Evolutionary conservation across 208 protist species (phyloP).

Genomic region (Wallacemonas sp.): DNA sequence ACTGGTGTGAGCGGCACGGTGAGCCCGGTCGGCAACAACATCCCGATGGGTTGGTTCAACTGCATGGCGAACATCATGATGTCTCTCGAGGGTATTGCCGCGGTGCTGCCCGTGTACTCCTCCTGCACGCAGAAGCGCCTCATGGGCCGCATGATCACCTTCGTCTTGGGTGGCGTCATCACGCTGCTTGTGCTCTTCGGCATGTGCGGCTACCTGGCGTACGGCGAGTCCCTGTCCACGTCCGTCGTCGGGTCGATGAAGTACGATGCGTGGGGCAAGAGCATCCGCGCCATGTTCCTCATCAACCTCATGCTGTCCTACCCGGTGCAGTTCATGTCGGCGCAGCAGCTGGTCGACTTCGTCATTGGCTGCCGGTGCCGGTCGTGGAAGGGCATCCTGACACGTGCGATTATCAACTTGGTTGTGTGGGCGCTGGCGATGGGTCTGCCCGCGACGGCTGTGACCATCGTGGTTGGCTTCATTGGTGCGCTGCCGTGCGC

Average conservation of each 20-base stretch:
- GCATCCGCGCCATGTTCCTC: conserved; percentile 40
- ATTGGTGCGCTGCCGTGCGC: conserved; percentile 69
- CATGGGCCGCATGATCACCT: conserved; percentile 54
- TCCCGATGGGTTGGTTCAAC: conserved; percentile 59
- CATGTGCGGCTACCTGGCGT: conserved; percentile 69
- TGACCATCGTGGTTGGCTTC: conserved; percentile 69
- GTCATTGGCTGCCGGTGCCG: conserved; percentile 45
- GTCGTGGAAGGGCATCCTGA: conserved; percentile 46
- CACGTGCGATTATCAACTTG: conserved; percentile 62
- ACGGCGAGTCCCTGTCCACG: conserved; percentile 38
- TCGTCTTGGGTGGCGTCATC: conserved; percentile 53
- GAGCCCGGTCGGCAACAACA: conserved; percentile 24
- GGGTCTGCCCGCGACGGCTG: conserved; percentile 45
- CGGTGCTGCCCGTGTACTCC: conserved; percentile 73
- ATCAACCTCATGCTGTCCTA: conserved; percentile 73
- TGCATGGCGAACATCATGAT: conserved; percentile 84
- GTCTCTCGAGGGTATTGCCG: conserved; percentile 73
- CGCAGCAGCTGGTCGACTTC: conserved; percentile 73
- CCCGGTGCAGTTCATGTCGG: conserved; percentile 78
- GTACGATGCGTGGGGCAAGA: conserved; percentile 49
- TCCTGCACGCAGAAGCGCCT: conserved; percentile 67
- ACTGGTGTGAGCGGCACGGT: conserved; percentile 15
- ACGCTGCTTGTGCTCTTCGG: conserved; percentile 56
- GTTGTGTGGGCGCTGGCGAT: conserved; percentile 67
- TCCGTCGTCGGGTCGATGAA: conserved; percentile 46